Percentiles rank a stretch among this genome's conserved stretches.
These are phyloP conservation scores for Massarina eburnea DNA, from an alignment of 2,329 filamentous ascomycete genomes.

Conservation along the genomic window DNA sequence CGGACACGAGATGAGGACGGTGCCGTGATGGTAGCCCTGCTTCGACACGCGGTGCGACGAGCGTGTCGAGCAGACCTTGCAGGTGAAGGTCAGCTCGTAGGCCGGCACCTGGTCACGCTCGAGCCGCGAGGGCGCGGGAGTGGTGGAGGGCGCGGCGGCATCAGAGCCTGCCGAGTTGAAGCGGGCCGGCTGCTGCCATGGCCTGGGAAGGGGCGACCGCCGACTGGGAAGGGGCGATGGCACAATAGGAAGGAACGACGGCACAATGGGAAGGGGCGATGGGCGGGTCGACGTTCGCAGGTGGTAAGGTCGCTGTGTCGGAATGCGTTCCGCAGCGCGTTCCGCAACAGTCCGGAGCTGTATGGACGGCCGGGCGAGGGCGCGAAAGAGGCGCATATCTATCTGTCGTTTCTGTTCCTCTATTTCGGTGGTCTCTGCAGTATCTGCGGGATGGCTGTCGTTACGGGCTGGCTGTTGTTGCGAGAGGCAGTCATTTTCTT, in stretches of 20 bases:
- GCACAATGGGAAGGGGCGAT: neutral
- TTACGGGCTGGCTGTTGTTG: too few species aligned
- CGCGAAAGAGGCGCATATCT: constrained; percentile 25
- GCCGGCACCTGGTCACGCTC: constrained; percentile 58
- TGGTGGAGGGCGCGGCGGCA: constrained; percentile 26
- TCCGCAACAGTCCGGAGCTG: constrained; percentile 15
- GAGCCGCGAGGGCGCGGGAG: constrained; percentile 37
- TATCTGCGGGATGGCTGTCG: too few species aligned
- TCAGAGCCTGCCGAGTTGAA: constrained; percentile 29
- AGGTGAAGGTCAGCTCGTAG: constrained; percentile 91
- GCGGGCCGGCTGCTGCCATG: constrained; percentile 13
- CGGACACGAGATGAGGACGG: constrained; percentile 86
- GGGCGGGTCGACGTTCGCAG: constrained; percentile 24
- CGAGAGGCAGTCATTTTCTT: too few species aligned
- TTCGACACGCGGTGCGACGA: constrained; percentile 88
- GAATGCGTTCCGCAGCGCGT: constrained; percentile 33
- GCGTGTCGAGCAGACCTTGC: constrained; percentile 76
- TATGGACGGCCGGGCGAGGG: constrained; percentile 19
- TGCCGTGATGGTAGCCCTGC: constrained; percentile 91
- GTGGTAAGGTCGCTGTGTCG: constrained; percentile 25
- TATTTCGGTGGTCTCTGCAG: too few species aligned
- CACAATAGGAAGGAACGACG: too few species aligned
- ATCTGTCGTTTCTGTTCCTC: too few species aligned
- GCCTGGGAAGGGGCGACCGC: constrained; percentile 7
- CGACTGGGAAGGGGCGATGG: constrained; percentile 16